These are phyloP conservation scores for Viridothelium virens DNA, from an alignment of 495 filamentous ascomycete genomes.

Conservation along the genomic window DNA sequence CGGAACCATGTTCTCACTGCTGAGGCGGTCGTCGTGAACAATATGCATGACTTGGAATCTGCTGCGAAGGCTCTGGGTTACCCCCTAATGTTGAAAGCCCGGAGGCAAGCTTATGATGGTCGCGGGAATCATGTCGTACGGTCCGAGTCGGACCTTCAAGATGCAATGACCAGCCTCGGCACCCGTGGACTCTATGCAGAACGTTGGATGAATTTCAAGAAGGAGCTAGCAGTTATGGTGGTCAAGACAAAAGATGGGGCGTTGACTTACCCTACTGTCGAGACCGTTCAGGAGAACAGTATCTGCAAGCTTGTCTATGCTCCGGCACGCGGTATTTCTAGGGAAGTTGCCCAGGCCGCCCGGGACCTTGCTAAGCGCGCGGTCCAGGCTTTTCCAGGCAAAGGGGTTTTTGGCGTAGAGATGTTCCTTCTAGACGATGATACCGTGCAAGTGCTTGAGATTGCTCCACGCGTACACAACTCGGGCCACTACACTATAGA, in stretches of 20 bases:
- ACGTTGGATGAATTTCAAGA: constrained; percentile 77
- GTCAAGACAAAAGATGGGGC: constrained; percentile 76
- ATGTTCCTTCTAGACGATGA: constrained; percentile 83
- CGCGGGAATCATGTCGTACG: constrained; percentile 79
- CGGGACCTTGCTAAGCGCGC: constrained; percentile 72
- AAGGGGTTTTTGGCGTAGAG: constrained; percentile 93
- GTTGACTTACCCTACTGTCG: constrained; percentile 79
- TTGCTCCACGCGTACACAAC: constrained; percentile 93
- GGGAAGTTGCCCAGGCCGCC: constrained; percentile 53
- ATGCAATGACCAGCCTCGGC: constrained; percentile 60
- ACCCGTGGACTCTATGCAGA: constrained; percentile 77
- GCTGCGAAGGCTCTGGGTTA: constrained; percentile 63
- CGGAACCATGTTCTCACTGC: constrained; percentile 62
- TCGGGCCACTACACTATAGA: constrained; percentile 97
- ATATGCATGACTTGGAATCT: constrained; percentile 51
- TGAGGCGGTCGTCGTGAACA: constrained; percentile 48
- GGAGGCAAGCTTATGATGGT: constrained; percentile 91
- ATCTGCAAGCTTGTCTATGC: constrained; percentile 92
- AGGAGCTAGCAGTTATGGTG: constrained; percentile 91
- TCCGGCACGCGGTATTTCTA: constrained; percentile 66
- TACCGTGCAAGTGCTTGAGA: constrained; percentile 74
- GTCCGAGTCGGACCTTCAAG: constrained; percentile 57
- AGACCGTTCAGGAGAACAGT: constrained; percentile 90
- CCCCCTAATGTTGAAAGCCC: constrained; percentile 91
- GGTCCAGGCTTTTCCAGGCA: constrained; percentile 70